Evolutionary conservation across 441 rosid genomes (phyloP), one percentile per base, ranked within the genome.

Genomic region (Isatis lusitanica): DNA sequence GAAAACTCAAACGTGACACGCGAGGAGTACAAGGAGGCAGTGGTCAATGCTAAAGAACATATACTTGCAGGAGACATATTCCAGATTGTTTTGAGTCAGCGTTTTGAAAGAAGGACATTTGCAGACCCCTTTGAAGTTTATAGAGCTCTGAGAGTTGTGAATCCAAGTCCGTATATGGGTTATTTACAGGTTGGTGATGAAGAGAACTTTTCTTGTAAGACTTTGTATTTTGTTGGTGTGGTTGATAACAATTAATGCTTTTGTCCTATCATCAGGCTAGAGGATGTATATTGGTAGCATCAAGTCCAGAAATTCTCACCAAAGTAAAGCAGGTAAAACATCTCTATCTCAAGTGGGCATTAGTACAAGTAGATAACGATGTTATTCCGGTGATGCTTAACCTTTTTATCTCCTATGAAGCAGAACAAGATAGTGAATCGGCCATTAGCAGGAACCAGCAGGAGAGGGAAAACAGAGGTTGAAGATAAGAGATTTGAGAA

Each of bases 111-210:
- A 48, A 77, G 94, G 72, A 94, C 99, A 33, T 94, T 88, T 79
- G 97, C 97, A 12, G 94, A 90, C 35, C 98, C 97, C 4, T 92
- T 94, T 80, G 96, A 90, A 85, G 83, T 92, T 35, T 94, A 92
- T 73, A 83, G 99, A 66, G 94, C 99, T 35, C 71, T 94, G 70
- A 83, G 98, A 85, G 83, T 90, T 58, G 98, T 90, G 71, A 94
- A 94, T 84, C 99, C 99, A 15, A 92, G 99, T 77, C 98, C 97
- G 16, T 94, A 92, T 60, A 94, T 92, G 99, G 78, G 86, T 51
- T 92, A 92, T 77, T 77, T 90, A 77, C 97, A 92, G 77, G 98
- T 90, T 63, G 24, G 87, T 75, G 26, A 40, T 42, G 53, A 28
- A 42, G 17, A 46, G 3, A 60, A 24, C 16, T 9, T 66, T 57